Conservation (phyloP, 768 basidiomycete species). For the Daedalea quercina region DNA sequence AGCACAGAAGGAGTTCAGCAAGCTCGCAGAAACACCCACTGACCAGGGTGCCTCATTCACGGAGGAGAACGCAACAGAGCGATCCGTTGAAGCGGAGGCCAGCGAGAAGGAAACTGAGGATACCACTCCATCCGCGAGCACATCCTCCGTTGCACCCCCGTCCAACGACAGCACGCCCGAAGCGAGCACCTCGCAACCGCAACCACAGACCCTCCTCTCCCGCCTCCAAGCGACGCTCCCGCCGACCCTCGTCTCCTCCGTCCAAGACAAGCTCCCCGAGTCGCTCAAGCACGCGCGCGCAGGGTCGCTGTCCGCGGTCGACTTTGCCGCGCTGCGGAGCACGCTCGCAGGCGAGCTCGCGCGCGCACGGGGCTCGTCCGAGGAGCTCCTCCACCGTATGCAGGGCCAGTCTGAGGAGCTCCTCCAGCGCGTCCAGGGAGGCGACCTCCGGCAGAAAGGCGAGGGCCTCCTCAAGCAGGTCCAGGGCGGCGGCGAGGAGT, state of each 20-base stretch:
- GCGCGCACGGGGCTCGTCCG: conserved; percentile 71
- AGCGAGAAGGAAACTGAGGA: conserved; percentile 4
- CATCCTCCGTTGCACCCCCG: conserved; percentile 3
- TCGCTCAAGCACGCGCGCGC: conserved; percentile 54
- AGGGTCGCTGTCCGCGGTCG: conserved; percentile 35
- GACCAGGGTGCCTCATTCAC: conserved; percentile 5
- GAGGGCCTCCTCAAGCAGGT: conserved; percentile 77
- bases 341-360: conserved; percentile 61
- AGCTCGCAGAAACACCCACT: conserved; percentile 28
- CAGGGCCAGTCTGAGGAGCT: conserved; percentile 82
- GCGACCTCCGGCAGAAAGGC: conserved; percentile 28
- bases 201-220: conserved; percentile 45
- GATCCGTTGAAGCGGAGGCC: neutral
- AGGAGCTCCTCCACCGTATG: conserved; percentile 67
- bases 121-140: neutral
- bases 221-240: conserved; percentile 72
- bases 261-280: conserved; percentile 57
- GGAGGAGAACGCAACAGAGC: neutral
- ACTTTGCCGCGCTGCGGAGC: conserved; percentile 60
- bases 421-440: conserved; percentile 69
- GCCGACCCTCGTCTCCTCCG: conserved; percentile 61
- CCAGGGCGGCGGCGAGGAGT: conserved; percentile 56
- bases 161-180: conserved; percentile 1
- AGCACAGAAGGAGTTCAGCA: conserved; percentile 71
- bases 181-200: conserved; percentile 8